Evolutionary conservation across 305 asterid genomes (phyloP).

Genomic region (Solanum hybrid): DNA sequence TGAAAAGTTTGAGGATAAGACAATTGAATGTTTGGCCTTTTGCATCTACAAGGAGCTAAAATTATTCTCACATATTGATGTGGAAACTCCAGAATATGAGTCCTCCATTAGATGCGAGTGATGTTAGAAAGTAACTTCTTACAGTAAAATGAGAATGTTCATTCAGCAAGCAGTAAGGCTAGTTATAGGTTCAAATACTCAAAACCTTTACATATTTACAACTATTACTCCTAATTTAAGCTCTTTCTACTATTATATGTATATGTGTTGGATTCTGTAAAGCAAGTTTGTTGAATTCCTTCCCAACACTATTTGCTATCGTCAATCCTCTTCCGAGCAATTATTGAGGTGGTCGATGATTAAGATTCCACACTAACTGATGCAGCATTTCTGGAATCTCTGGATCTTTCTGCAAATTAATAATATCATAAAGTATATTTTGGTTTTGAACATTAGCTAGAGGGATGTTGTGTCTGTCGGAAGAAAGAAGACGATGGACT

Average conservation of each 20-base stretch:
- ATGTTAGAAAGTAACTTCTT: too few relatives aligned
- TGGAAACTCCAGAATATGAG: background rate
- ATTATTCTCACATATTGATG: too few relatives aligned
- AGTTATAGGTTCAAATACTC: background rate
- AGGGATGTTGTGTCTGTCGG: background rate
- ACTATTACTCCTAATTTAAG: background rate
- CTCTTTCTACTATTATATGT: background rate
- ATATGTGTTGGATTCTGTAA: background rate
- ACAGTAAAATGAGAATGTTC: background rate
- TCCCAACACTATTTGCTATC: background rate
- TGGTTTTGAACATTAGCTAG: background rate
- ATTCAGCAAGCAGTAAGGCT: background rate
- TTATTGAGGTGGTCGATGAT: background rate
- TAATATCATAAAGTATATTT: background rate
- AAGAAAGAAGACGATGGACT: background rate
- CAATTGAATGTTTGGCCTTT: background rate
- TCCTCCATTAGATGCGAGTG: background rate
- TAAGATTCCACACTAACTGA: background rate
- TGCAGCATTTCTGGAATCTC: background rate
- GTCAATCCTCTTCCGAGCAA: background rate
- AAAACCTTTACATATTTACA: background rate
- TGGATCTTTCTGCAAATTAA: background rate
- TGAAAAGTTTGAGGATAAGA: too few relatives aligned
- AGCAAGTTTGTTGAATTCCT: background rate
- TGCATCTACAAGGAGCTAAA: too few relatives aligned